Conservation (phyloP, 495 filamentous ascomycete genomes). For the Jackrogersella multiformis region DNA sequence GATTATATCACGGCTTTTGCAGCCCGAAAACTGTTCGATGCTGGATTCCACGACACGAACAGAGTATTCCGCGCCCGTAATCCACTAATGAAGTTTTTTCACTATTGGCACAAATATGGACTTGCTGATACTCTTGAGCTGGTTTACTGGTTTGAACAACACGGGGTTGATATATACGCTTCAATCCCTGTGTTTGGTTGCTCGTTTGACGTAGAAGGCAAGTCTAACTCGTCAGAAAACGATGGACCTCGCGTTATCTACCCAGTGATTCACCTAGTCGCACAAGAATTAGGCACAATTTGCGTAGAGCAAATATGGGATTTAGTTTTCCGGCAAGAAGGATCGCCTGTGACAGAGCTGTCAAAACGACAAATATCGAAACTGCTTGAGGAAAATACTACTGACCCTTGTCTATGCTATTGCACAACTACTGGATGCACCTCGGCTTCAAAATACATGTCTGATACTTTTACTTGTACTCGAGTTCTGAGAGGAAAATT, state of each 20-base stretch:
- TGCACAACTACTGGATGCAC: constrained; percentile 10
- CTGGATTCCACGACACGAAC: constrained; percentile 8
- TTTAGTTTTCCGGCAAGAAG: too few species aligned
- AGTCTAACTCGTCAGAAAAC: not conserved
- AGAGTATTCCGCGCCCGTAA: not conserved
- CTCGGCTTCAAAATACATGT: constrained; percentile 5
- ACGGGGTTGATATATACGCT: constrained; percentile 8
- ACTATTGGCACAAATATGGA: too few species aligned
- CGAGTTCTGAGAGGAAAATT: too few species aligned
- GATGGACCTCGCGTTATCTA: not conserved
- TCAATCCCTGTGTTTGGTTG: not conserved
- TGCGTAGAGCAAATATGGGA: too few species aligned
- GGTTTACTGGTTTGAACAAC: constrained; percentile 14
- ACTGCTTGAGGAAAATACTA: not conserved
- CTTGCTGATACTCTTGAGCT: too few species aligned
- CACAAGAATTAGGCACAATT: not conserved
- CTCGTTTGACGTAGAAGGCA: not conserved
- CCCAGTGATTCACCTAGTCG: not conserved
- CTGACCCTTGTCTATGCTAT: constrained; percentile 17
- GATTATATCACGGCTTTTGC: not conserved
- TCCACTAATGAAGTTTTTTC: constrained; percentile 1
- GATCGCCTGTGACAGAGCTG: not conserved
- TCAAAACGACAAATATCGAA: not conserved
- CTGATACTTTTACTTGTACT: too few species aligned
- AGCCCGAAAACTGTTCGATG: constrained; percentile 6